These are phyloP conservation scores for Acanthamoeba royreba DNA, from an alignment of 208 protist genomes.

Conservation along the genomic window DNA sequence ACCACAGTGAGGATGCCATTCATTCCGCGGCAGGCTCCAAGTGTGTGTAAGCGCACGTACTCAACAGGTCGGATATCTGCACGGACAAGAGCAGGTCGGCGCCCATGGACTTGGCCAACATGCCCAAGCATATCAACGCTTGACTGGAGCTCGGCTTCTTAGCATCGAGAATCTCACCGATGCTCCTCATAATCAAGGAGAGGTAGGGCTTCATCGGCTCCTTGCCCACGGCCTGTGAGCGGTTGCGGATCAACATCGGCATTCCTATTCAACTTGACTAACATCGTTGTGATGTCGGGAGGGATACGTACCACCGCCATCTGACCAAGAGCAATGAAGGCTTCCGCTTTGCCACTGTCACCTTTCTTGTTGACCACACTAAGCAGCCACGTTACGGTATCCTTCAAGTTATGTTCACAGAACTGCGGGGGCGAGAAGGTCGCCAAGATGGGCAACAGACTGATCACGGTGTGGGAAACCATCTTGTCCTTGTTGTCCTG, in stretches of 20 bases:
- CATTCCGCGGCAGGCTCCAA: too few relatives aligned
- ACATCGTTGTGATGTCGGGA: neutral
- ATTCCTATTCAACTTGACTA: too few relatives aligned
- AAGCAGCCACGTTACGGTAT: neutral
- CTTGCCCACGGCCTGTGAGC: constrained; percentile 36
- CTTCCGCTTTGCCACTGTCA: neutral
- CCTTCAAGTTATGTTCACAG: constrained; percentile 17
- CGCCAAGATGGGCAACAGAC: constrained; percentile 67
- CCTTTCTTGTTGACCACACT: neutral
- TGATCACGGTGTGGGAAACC: constrained; percentile 67
- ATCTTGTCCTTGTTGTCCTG: constrained; percentile 59
- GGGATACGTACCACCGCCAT: constrained; percentile 55
- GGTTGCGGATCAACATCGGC: too few relatives aligned
- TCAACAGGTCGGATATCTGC: neutral
- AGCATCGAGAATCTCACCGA: constrained; percentile 45
- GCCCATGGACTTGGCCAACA: constrained; percentile 71
- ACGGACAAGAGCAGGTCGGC: constrained; percentile 22
- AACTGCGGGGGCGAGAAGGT: constrained; percentile 60
- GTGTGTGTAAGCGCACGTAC: too few relatives aligned
- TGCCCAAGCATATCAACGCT: constrained; percentile 67
- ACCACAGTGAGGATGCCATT: too few relatives aligned
- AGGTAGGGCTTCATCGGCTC: constrained; percentile 63
- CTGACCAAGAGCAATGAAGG: constrained; percentile 73
- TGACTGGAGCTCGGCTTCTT: constrained; percentile 53
- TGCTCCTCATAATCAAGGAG: constrained; percentile 46